Evolutionary conservation across 768 basidiomycete genomes (phyloP), one percentile per base, ranked within the genome.

Genomic region (Lactarius evosmus): DNA sequence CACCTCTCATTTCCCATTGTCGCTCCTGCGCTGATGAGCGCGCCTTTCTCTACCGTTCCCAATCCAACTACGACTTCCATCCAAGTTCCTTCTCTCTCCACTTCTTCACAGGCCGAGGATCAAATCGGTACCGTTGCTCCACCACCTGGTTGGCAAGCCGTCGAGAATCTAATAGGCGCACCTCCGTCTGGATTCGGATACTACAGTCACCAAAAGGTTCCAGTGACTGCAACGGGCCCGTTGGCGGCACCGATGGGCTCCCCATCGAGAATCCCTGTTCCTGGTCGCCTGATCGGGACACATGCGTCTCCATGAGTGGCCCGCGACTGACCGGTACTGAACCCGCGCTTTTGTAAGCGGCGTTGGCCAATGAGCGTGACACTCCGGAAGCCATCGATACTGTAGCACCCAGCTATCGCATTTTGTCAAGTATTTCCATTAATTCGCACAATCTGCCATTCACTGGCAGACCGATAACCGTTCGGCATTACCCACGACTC

Each of bases 211-310:
- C 1, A 65, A 55, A 67, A 36, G 72, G 71, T 27, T 63, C 73
- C 9, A 50, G 56, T 27, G 38, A 58, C 57, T 73, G 70, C 49
- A 71, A 72, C 49, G 71, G 72, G 49, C 66, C 70, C 22, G 67
- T 64, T 46, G 49, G 62, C n/a, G 58, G 34, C 14, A 30, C 66
- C 4, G 58, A 68, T 32, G 67, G 67, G 3, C 32, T 34, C 14
- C 62, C 64, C 55, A 67, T 69, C 56, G 65, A 68, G 53, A 66
- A 72, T 38, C 72, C 72, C 30, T 70, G 71, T 66, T 32, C 56
- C n/a, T 70, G 72, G 62, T 70, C 72, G 19, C 66, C 66, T 9
- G 34, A 57, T 27, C 66, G 57, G 27, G 61, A 57, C 34, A 50
- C 27, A 12, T 66, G 33, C 56, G 53, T 60, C 50, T 27, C 62